These are phyloP conservation scores for Xylaria intraflava DNA, from an alignment of 495 filamentous ascomycete genomes.

Conservation along the genomic window DNA sequence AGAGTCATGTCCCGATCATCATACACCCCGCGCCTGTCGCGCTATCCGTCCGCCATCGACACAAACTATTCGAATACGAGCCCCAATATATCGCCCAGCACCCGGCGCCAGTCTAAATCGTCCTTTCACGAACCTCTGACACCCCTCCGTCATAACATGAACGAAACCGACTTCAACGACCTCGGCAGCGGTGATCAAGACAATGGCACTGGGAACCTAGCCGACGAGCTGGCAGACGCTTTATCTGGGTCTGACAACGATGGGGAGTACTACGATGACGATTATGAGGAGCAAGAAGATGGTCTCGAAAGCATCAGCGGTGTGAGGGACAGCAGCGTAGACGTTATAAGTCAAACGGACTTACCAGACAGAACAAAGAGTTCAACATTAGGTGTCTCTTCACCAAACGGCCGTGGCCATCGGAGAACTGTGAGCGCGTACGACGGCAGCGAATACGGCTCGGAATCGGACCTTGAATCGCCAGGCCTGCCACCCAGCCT, in stretches of 20 bases:
- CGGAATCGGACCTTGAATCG: constrained; percentile 66
- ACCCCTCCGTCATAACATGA: constrained; percentile 49
- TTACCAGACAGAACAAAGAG: constrained; percentile 23
- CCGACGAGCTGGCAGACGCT: constrained; percentile 66
- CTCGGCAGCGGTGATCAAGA: constrained; percentile 35
- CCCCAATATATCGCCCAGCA: constrained; percentile 31
- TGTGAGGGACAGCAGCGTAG: constrained; percentile 39
- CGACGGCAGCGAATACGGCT: constrained; percentile 57
- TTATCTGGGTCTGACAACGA: constrained; percentile 48
- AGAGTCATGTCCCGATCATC: constrained; percentile 53
- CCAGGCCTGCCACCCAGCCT: constrained; percentile 65
- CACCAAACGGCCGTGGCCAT: constrained; percentile 36
- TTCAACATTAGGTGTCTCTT: constrained; percentile 31
- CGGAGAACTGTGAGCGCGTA: constrained; percentile 46
- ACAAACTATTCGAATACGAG: constrained; percentile 40
- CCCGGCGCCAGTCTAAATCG: constrained; percentile 48
- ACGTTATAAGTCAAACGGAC: constrained; percentile 33
- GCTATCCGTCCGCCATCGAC: constrained; percentile 58
- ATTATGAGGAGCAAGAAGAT: constrained; percentile 29
- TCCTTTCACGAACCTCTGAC: constrained; percentile 58
- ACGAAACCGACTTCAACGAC: constrained; percentile 42
- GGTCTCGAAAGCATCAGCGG: constrained; percentile 16
- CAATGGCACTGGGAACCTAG: constrained; percentile 72
- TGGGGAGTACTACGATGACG: constrained; percentile 56
- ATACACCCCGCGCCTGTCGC: constrained; percentile 58